Base-by-base conservation (phyloP, 805 yeast genomes). In the Candida ovalis region DNA sequence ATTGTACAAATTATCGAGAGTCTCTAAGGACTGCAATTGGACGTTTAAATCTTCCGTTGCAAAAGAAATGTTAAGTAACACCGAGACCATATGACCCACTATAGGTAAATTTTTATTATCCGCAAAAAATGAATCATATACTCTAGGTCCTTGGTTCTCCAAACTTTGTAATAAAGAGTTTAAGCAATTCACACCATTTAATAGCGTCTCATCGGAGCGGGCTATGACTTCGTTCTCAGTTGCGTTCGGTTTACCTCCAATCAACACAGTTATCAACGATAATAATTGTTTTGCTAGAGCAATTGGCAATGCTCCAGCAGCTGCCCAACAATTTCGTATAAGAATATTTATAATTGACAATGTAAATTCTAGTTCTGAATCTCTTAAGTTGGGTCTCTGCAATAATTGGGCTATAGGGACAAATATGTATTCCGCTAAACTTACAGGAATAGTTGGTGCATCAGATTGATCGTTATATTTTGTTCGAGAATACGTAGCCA, bases 351-450 rank as follows among this genome's bases (percentile, higher is more conserved):
- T 55, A 17, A 79, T 70, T n/a, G 68, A 62, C 9, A 84, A 57
- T 1, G 77, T 59, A 24, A 67, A 63, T 48, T 78, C 82, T 2
- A 73, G 64, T 42, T 73, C 78, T 0, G 72, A 54, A 41, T 76
- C 78, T 2, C 75, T 71, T 1, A 82, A 58, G n/a, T 44, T 42
- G 1, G 72, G 72, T 39, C 75, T 75, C 47, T 76, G 75, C 37
- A 84, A 62, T 8, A 84, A 58, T 46, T 75, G 74, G 1, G 81
- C 74, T 2, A 84, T 56, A 0, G 90, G 89, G 12, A 80, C 74
- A 61, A 81, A 82, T 1, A 83, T 71, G 49, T 82, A 82, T 51
- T 83, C 86, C 0, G 85, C 85, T 18, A 82, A 57, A 23, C 68
- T 69, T 1, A 68, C 52, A 0, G 79, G 67, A 1, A 75, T 40